Base-by-base conservation (phyloP, 1,139 yeast species). In the Chernovozyma sophiae-reginae region DNA sequence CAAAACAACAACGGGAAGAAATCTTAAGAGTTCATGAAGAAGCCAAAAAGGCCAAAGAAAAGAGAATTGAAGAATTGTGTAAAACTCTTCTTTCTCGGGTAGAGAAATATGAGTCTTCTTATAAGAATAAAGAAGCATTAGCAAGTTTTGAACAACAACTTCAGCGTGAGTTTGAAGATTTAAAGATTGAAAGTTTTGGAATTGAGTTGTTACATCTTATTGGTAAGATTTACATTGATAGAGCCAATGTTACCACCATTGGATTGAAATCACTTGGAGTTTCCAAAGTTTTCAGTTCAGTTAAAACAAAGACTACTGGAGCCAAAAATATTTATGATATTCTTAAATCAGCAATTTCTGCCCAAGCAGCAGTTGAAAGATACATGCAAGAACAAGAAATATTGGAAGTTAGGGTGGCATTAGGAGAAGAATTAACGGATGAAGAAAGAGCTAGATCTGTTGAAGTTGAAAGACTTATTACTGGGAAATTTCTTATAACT, bases 401-500 rank as follows among this genome's bases (percentile, higher is more conserved):
- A 38, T 71, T 74, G 42, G 69, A 67, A 34, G 48, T 52, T 6
- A 41, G 49, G 2, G 55, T 54, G 12, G 53, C 57, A 14, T 45
- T 47, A 19, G 72, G 68, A 2, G 55, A 40, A 4, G 61, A 60
- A 34, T 47, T 66, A 17, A 52, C 72, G 1, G 62, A 56, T 12
- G 65, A 65, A 43, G 82, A 77, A 45, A 64, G 64, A 33, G 63
- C 65, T 40, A 72, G 75, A 51, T 75, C 74, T 45, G 81, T 77
- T 5, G 83, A 81, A 51, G 72, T 76, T 52, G 87, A 82, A 52
- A 68, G 82, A 38, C 62, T 73, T 25, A 73, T 82, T 58, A 81
- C 84, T 3, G 92, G 94, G 20, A 83, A 84, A 55, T 70, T 84
- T 36, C 68, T 84, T 39, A 84, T 83, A 14, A 81, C 86, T 8